Percentiles rank a stretch among this genome's conserved stretches.
Evolutionary conservation across 2,329 filamentous ascomycete species (phyloP).

Genomic region (Lasiodiplodia sp.): DNA sequence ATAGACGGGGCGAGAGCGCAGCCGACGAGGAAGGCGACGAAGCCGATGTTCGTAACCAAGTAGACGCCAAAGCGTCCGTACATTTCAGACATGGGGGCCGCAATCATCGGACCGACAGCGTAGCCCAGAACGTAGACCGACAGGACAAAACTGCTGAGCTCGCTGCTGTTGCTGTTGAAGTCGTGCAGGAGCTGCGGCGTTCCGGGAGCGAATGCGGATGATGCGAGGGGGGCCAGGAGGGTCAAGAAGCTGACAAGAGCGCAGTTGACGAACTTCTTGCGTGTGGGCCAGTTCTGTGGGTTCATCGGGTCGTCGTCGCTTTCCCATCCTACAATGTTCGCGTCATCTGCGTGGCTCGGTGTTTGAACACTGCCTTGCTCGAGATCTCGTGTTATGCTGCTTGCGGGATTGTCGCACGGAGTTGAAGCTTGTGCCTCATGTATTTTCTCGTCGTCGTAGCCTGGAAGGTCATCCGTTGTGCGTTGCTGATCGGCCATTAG

Average conservation of each 20-base stretch:
- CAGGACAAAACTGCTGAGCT: slow-evolving; percentile 59
- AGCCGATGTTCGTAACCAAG: slow-evolving; percentile 38
- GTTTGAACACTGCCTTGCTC: too few relatives aligned
- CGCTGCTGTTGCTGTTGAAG: slow-evolving; percentile 61
- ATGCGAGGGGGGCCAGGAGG: slow-evolving; percentile 57
- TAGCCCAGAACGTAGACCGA: slow-evolving; percentile 40
- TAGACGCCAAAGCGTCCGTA: slow-evolving; percentile 35
- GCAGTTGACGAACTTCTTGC: slow-evolving; percentile 37
- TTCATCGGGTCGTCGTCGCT: slow-evolving; percentile 36
- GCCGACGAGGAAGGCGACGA: slow-evolving; percentile 38
- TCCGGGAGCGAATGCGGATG: slow-evolving; percentile 71
- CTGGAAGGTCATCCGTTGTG: too few relatives aligned
- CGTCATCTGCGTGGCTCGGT: neutral
- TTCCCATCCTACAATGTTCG: slow-evolving; percentile 20
- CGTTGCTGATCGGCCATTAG: too few relatives aligned
- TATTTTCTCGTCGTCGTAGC: too few relatives aligned
- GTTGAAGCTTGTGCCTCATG: too few relatives aligned
- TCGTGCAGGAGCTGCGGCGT: slow-evolving; percentile 68
- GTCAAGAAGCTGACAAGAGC: slow-evolving; percentile 35
- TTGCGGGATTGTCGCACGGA: too few relatives aligned
- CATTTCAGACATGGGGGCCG: slow-evolving; percentile 40
- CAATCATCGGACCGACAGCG: slow-evolving; percentile 39
- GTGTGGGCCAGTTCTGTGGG: slow-evolving; percentile 36
- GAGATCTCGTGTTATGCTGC: too few relatives aligned
- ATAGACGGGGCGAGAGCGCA: slow-evolving; percentile 39